These are phyloP conservation scores for Annulohypoxylon stygium DNA, from an alignment of 495 filamentous ascomycete species.

Conservation along the genomic window DNA sequence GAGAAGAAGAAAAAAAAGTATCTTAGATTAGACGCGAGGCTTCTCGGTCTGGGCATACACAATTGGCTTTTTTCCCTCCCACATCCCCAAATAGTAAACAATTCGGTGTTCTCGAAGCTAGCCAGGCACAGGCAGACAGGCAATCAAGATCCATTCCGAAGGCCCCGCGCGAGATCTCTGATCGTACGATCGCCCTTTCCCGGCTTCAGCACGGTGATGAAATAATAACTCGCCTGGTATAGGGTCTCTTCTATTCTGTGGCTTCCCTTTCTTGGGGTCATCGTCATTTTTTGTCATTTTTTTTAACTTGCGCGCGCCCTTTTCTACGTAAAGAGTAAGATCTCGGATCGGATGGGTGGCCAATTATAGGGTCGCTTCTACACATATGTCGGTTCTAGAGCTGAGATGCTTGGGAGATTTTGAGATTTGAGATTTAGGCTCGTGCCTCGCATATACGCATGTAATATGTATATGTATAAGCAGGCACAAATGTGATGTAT, in stretches of 20 bases:
- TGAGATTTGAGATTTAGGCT: background rate
- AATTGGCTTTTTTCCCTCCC: background rate
- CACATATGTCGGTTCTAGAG: conserved; percentile 13
- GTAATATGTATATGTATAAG: no score
- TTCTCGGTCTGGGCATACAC: conserved; percentile 20
- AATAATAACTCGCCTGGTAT: conserved; percentile 42
- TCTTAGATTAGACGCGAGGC: conserved; percentile 41
- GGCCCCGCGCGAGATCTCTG: conserved; percentile 30
- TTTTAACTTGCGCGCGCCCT: no score
- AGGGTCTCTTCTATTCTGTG: no score
- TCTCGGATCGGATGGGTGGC: conserved; percentile 30
- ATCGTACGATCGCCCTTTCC: conserved; percentile 33
- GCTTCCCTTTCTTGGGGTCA: background rate
- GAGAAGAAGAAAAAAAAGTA: conserved; percentile 4
- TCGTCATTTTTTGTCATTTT: background rate
- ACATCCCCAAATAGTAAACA: conserved; percentile 12
- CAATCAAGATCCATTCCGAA: conserved; percentile 25
- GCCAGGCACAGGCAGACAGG: background rate
- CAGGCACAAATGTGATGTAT: no score
- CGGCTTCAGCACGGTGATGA: conserved; percentile 15
- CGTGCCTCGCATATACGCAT: background rate
- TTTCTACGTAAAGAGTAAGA: conserved; percentile 18
- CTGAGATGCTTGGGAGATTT: background rate
- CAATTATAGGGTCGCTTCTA: conserved; percentile 28
- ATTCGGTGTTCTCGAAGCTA: conserved; percentile 6